Evolutionary conservation across 805 yeast genomes (phyloP), one percentile per base, ranked within the genome.

Genomic region (Cyberlindnera maritima): DNA sequence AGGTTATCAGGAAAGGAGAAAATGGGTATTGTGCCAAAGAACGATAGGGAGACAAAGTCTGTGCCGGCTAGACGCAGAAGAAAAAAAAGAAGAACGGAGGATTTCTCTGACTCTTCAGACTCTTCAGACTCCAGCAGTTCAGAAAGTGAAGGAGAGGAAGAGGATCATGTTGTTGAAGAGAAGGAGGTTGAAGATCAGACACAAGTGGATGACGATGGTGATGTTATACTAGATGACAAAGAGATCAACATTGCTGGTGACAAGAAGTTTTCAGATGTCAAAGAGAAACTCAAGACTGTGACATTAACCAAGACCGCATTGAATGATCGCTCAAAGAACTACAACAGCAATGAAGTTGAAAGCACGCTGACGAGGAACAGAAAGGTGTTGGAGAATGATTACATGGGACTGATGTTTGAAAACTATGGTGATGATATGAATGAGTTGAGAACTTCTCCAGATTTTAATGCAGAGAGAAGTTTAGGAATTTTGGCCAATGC

Each of bases 11-110:
- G 35, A 32, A 32, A 32, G 19, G 13, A 33, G 25, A 13, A 34
- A n/a, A 60, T 60, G 64, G 50, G 58, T 40, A 49, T 55, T 48
- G 52, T 53, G 34, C 58, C 64, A 17, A 59, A 53, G 44, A 58
- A 50, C 33, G 55, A 54, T 2, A 46, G 51, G 15, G 26, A 21
- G 2, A 44, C 47, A 18, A 53, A 48, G 36, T 39, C 55, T 19
- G 49, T 39, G 25, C 35, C 41, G 2, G 53, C 62, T 41, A 71
- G 78, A 53, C 73, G 87, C 57, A 77, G 87, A 52, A 73, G 83
- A 60, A 84, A 84, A 76, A 85, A 83, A 79, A 81, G 90, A 79
- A 84, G 91, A 81, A 85, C 92, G 0, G 88, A 83, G 43, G 89
- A 83, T 54, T 79, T 81, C 26, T 82, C 86, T 0, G 74, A 70